Percentiles rank a stretch among this genome's conserved stretches.
These are phyloP conservation scores for Nicotiana undulata DNA, from an alignment of 257 asterid genomes.

Conservation along the genomic window DNA sequence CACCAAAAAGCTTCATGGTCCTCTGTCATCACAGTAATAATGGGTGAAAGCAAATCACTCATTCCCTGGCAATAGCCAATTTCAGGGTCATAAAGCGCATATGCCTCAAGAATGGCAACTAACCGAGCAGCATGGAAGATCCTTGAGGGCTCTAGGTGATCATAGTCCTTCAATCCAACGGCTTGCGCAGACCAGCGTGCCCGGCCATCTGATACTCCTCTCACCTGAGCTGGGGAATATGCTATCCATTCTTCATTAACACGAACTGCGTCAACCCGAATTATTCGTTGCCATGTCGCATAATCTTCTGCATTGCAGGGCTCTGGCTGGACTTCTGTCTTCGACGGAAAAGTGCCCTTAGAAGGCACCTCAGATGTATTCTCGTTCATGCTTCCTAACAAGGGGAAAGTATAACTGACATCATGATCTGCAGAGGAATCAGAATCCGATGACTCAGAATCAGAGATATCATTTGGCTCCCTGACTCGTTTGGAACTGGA, in stretches of 20 bases:
- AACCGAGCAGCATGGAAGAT: constrained; percentile 79
- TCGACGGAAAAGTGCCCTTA: constrained; percentile 18
- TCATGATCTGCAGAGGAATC: constrained; percentile 56
- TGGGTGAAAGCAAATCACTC: constrained; percentile 92
- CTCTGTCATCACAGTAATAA: constrained; percentile 67
- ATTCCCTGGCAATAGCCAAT: constrained; percentile 95
- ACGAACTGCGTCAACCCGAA: constrained; percentile 85
- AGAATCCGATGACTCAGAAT: constrained; percentile 45
- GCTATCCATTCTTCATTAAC: constrained; percentile 67
- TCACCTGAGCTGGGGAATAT: constrained; percentile 66
- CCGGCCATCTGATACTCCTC: constrained; percentile 47
- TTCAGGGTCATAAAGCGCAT: constrained; percentile 71
- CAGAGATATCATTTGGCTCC: constrained; percentile 37
- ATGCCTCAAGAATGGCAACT: constrained; percentile 80
- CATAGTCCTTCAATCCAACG: constrained; percentile 73
- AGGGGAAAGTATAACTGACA: constrained; percentile 44
- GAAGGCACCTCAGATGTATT: constrained; percentile 20
- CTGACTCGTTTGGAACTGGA: constrained; percentile 19
- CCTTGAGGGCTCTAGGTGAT: constrained; percentile 68
- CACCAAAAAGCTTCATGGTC: constrained; percentile 84
- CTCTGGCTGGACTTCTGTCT: constrained; percentile 22
- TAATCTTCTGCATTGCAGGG: constrained; percentile 52
- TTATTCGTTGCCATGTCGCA: constrained; percentile 75
- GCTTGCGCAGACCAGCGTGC: constrained; percentile 58
- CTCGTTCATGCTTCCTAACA: constrained; percentile 29